Evolutionary conservation across 2,329 filamentous ascomycete genomes (phyloP).

Genomic region (Colletotrichum sp.): DNA sequence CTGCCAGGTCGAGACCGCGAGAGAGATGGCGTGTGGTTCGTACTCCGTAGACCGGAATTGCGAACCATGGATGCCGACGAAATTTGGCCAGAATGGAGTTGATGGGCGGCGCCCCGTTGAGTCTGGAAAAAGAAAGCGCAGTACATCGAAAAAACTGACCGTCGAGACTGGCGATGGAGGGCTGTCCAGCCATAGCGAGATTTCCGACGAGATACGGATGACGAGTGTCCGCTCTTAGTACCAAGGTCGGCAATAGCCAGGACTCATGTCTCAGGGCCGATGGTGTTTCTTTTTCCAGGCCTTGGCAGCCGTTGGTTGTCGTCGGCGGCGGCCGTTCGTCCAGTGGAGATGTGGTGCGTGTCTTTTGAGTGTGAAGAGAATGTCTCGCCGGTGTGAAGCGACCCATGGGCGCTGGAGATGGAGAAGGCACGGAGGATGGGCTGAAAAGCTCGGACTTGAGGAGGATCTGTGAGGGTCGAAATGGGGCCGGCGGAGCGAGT

Average conservation of each 20-base stretch:
- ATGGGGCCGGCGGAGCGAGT: neutral
- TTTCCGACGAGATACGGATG: neutral
- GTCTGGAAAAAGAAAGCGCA: neutral
- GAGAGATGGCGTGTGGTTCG: neutral
- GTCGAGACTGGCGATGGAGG: neutral
- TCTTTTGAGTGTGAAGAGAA: constrained; percentile 1
- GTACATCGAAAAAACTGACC: neutral
- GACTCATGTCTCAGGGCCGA: neutral
- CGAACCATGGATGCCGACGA: neutral
- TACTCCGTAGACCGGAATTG: neutral
- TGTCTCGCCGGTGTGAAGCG: neutral
- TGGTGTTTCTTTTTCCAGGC: constrained; percentile 8
- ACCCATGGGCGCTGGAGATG: neutral
- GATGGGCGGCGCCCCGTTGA: neutral
- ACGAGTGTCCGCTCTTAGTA: neutral
- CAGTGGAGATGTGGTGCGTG: neutral
- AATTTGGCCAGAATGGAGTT: neutral
- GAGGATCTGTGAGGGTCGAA: constrained; percentile 3
- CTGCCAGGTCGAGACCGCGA: neutral
- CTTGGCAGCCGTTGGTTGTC: constrained; percentile 19
- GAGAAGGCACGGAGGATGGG: neutral
- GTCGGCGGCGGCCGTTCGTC: constrained; percentile 3
- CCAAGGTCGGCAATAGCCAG: neutral
- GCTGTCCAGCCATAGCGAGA: neutral
- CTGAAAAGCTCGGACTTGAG: constrained; percentile 9